phyloP scores from a whole-genome alignment of 495 filamentous ascomycete species.

The Tuber borchii region DNA sequence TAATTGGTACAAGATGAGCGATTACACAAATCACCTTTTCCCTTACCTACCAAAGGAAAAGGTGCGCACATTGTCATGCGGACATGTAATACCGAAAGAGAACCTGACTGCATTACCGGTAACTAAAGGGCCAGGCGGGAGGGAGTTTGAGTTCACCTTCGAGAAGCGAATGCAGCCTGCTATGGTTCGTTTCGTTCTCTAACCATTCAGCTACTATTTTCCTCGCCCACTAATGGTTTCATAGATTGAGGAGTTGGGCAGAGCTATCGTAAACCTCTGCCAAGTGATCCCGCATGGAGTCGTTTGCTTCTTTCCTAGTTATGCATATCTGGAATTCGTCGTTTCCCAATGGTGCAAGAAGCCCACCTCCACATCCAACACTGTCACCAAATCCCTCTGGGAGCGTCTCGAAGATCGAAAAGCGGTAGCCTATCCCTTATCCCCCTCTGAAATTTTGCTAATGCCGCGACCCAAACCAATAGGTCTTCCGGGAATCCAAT shows the following conservation, averaged over 20 bases:
- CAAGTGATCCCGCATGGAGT: constrained; percentile 76
- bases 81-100: constrained; percentile 79
- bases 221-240: constrained; percentile 10
- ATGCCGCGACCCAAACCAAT: not conserved
- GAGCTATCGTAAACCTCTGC: constrained; percentile 63
- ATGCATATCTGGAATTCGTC: constrained; percentile 76
- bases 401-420: constrained; percentile 56
- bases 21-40: constrained; percentile 80
- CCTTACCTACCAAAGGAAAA: constrained; percentile 59
- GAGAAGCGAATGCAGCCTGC: constrained; percentile 58
- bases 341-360: constrained; percentile 58
- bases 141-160: constrained; percentile 80
- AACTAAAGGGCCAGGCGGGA: constrained; percentile 49
- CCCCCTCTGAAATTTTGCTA: not conserved
- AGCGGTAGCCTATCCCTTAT: constrained; percentile 34
- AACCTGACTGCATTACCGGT: constrained; percentile 73
- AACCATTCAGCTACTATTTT: not conserved
- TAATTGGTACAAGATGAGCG: constrained; percentile 56
- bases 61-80: constrained; percentile 79
- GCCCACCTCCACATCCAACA: constrained; percentile 16
- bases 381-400: constrained; percentile 47
- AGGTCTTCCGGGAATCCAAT: constrained; percentile 60
- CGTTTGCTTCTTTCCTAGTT: constrained; percentile 95
- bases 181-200: constrained; percentile 48
- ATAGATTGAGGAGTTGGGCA: constrained; percentile 69